Base-by-base conservation (phyloP, 1,139 yeast species). In the Yamadazyma siamensis region DNA sequence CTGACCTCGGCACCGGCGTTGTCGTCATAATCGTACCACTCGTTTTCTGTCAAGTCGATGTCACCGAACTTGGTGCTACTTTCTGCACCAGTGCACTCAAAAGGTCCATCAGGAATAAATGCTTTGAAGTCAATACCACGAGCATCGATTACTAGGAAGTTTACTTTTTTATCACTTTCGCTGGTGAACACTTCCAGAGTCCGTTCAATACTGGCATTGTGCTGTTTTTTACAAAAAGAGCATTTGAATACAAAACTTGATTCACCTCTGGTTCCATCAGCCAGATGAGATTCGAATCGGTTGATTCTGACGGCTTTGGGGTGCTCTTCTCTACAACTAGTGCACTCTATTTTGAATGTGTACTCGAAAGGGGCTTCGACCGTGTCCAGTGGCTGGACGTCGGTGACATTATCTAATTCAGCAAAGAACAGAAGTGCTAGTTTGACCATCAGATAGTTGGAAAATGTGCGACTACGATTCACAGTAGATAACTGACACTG, bases 21-120 rank as follows among this genome's bases (percentile, higher is more conserved):
- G 37, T 91, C 97, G 52, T 91, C 97, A 52, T 89, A 94, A 49
- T 91, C 98, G 53, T 80, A 91, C 94, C 96, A 89, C 52, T 91
- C 97, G 26, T 75, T 77, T 24, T 87, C 96, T 25, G 70, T 74
- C 31, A 87, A 58, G 35, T 81, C 87, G n/a, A 87, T 72, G 13
- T 80, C 87, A 9, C 52, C 53, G 46, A 84, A 85, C 34, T 52
- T 57, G 2, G 84, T 67, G 7, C 58, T 54, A 3, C 76, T 57
- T 12, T 74, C 78, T 6, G 56, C 60, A 3, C 86, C 85, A 26
- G 55, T 60, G 36, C 89, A 85, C 28, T 61, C 60, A 52, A 87
- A 85, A 30, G 61, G 62, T 1, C 95, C 91, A 43, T 69, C 73
- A 0, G 95, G 84, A 15, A 75, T 58, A 48, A 86, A 88, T 37